These are phyloP conservation scores for Pinus tabuliformis DNA, from an alignment of 75 land plant genomes.

Conservation along the genomic window DNA sequence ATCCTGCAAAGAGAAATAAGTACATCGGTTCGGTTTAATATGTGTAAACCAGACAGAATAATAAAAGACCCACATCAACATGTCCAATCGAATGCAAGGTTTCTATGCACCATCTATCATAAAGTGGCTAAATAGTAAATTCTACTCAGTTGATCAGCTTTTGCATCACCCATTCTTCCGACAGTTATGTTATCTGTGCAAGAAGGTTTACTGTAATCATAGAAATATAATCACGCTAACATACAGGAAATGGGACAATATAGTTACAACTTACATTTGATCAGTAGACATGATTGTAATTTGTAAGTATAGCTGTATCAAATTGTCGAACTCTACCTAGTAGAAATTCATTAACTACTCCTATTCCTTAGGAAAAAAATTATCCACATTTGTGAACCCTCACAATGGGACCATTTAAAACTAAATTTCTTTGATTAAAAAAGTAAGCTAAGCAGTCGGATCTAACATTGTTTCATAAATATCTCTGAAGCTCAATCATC, in stretches of 20 bases:
- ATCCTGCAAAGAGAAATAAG: constrained; percentile 44
- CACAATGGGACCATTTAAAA: no score
- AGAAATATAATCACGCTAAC: neutral
- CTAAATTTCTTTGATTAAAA: neutral
- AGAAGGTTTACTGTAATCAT: neutral
- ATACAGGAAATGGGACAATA: neutral
- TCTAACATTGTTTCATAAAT: neutral
- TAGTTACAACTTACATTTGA: no score
- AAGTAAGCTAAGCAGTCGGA: neutral
- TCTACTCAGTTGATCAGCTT: neutral
- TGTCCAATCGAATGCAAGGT: neutral
- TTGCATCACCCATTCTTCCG: neutral
- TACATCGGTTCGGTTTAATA: neutral
- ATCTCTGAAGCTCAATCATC: neutral
- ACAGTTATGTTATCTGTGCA: neutral
- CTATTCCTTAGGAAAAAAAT: no score
- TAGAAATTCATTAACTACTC: no score
- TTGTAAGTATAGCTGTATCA: no score
- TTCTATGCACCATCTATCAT: neutral
- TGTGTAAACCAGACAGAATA: neutral
- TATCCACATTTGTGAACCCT: no score
- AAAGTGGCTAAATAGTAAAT: neutral
- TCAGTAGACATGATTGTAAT: no score
- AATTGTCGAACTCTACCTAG: no score
- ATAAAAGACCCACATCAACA: neutral